A percentile compares a stretch with the other conserved stretches of the same genome.
phyloP scores from a whole-genome alignment of 2,329 filamentous ascomycete genomes.

The Leptographium galeiforme region DNA sequence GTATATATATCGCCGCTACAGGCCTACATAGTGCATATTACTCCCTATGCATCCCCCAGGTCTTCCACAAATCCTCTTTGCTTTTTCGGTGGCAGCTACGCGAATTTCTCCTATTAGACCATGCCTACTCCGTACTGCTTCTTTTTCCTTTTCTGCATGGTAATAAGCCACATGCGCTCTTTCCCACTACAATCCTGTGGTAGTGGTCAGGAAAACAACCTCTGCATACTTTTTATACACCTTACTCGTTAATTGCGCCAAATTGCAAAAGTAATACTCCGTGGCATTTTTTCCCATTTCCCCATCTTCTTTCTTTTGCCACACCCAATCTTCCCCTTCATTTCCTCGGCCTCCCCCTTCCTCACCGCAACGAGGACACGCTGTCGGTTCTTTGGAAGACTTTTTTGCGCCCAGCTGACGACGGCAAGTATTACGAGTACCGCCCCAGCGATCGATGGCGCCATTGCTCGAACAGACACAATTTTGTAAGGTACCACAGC shows the following conservation, averaged over 20 bases:
- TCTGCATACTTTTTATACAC: neutral
- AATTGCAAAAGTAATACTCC: neutral
- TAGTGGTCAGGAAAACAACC: neutral
- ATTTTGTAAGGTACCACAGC: no score
- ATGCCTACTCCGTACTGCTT: neutral
- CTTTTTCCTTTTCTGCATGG: neutral
- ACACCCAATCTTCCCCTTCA: neutral
- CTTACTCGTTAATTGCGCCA: neutral
- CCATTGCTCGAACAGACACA: neutral
- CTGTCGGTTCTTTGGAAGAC: neutral
- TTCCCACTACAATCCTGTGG: no score
- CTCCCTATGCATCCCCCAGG: no score
- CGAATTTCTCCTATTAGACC: neutral
- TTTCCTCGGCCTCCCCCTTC: neutral
- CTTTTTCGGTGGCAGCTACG: neutral
- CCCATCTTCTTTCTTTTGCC: neutral
- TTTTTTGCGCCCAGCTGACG: neutral
- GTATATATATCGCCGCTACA: no score
- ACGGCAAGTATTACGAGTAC: neutral
- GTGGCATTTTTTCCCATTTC: neutral
- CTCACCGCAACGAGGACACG: neutral
- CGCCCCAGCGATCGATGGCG: neutral
- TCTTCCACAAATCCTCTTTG: no score
- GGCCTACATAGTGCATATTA: no score
- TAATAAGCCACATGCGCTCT: neutral